A percentile compares a stretch with the other conserved stretches of the same genome.
These are phyloP conservation scores for Alternaria angustiovoidea DNA, from an alignment of 2,329 filamentous ascomycete genomes.

Conservation along the genomic window DNA sequence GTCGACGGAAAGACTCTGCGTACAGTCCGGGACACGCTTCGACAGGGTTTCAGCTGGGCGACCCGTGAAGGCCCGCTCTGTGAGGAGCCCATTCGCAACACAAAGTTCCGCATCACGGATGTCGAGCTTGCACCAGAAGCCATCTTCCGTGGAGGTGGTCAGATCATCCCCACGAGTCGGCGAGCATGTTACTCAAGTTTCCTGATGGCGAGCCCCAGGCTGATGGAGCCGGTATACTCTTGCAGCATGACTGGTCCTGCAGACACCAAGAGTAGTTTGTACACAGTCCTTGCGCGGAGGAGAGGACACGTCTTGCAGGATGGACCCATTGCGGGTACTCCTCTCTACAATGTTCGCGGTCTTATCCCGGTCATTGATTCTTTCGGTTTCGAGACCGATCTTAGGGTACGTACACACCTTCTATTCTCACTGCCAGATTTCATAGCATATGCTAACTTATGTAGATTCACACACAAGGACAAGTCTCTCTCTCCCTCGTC, in stretches of 20 bases:
- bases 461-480: constrained; percentile 87
- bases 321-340: constrained; percentile 91
- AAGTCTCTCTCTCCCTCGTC: constrained; percentile 86
- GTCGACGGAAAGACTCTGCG: constrained; percentile 91
- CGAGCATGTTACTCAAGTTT: constrained; percentile 95
- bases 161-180: constrained; percentile 95
- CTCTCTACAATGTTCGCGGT: constrained; percentile 89
- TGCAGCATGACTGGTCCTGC: constrained; percentile 93
- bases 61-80: constrained; percentile 94
- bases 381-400: constrained; percentile 97
- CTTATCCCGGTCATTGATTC: constrained; percentile 95
- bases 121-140: constrained; percentile 85
- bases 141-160: constrained; percentile 93
- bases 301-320: constrained; percentile 95
- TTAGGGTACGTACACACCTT: constrained; percentile 60
- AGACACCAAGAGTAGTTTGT: constrained; percentile 85
- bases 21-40: constrained; percentile 88
- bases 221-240: constrained; percentile 96
- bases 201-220: constrained; percentile 91
- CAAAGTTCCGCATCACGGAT: constrained; percentile 96
- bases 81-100: constrained; percentile 98
- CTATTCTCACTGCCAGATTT: constrained; percentile 14
- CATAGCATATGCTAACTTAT: constrained; percentile 7
- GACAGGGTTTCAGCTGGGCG: constrained; percentile 97
- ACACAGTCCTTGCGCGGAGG: constrained; percentile 88